These are phyloP conservation scores for Rhodotorula graminis DNA, from an alignment of 768 basidiomycete genomes.

Conservation along the genomic window DNA sequence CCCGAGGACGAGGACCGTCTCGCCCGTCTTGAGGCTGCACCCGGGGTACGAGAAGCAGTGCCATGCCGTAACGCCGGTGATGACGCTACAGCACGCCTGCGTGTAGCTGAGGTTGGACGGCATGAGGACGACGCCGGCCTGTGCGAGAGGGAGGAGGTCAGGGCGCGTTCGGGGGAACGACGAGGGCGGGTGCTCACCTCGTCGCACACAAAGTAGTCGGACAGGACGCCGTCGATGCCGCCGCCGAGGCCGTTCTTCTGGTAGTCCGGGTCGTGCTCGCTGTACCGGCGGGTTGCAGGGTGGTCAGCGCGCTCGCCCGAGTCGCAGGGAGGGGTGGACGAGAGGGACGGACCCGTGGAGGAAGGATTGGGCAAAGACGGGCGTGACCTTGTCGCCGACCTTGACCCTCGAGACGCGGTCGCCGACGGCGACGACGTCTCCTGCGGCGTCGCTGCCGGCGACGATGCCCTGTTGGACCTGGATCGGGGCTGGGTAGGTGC, in stretches of 20 bases:
- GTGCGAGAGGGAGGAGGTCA: background rate
- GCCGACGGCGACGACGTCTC: conserved; percentile 27
- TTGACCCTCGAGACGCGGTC: conserved; percentile 1
- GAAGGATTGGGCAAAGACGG: conserved; percentile 27
- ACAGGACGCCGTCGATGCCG: conserved; percentile 28
- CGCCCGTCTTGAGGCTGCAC: conserved; percentile 18
- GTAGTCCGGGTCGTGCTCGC: conserved; percentile 27
- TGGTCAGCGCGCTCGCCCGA: background rate
- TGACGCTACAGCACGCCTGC: conserved; percentile 56
- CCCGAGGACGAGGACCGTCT: conserved; percentile 40
- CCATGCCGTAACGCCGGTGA: conserved; percentile 57
- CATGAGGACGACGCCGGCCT: conserved; percentile 51
- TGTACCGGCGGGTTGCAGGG: background rate
- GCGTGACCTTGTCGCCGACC: conserved; percentile 26
- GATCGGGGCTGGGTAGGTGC: conserved; percentile 33
- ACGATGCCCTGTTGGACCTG: conserved; percentile 21
- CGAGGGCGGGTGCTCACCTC: no score
- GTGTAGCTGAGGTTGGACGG: conserved; percentile 60
- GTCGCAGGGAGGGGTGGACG: no score
- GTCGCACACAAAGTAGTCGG: conserved; percentile 20
- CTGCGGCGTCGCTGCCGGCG: conserved; percentile 27
- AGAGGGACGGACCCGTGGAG: conserved; percentile 12
- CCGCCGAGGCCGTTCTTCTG: conserved; percentile 33
- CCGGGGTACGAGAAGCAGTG: conserved; percentile 51
- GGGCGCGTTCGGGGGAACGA: no score